A percentile compares a stretch with the other conserved stretches of the same genome.
Evolutionary conservation across 2,329 filamentous ascomycete genomes (phyloP).

Genomic region (Incumbomyces delicatus): DNA sequence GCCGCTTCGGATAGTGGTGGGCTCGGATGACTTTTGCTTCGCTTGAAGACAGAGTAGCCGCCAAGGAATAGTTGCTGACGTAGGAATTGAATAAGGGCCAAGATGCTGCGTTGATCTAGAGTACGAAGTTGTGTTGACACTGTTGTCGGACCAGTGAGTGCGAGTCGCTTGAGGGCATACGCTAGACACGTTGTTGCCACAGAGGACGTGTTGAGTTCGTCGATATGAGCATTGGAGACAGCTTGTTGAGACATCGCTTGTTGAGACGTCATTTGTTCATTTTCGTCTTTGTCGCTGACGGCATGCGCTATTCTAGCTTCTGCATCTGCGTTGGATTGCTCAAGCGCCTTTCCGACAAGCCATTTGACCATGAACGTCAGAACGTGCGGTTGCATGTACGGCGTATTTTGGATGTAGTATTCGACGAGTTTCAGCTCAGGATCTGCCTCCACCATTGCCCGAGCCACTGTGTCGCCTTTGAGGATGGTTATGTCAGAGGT

Average conservation of each 20-base stretch:
- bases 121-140: slow-evolving; percentile 12
- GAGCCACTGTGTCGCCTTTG: slow-evolving; percentile 21
- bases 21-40: slow-evolving; percentile 25
- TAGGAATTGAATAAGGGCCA: slow-evolving; percentile 23
- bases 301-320: slow-evolving; percentile 8
- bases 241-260: slow-evolving; percentile 6
- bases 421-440: slow-evolving; percentile 30
- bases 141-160: neutral
- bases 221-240: neutral
- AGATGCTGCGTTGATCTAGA: slow-evolving; percentile 12
- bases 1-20: slow-evolving; percentile 25
- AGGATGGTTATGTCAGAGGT: neutral
- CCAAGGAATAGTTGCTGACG: slow-evolving; percentile 21
- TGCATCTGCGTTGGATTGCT: slow-evolving; percentile 21
- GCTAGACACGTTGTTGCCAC: slow-evolving; percentile 3
- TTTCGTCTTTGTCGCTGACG: slow-evolving; percentile 13
- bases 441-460: slow-evolving; percentile 31
- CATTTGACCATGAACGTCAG: slow-evolving; percentile 30
- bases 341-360: slow-evolving; percentile 31
- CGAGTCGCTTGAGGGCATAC: slow-evolving; percentile 2
- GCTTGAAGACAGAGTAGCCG: slow-evolving; percentile 17
- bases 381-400: slow-evolving; percentile 29
- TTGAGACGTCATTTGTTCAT: too few relatives aligned
- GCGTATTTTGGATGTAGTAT: slow-evolving; percentile 28
- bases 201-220: neutral